These are phyloP conservation scores for Pythium folliculosum DNA, from an alignment of 352 stramenopile genomes.

Conservation along the genomic window DNA sequence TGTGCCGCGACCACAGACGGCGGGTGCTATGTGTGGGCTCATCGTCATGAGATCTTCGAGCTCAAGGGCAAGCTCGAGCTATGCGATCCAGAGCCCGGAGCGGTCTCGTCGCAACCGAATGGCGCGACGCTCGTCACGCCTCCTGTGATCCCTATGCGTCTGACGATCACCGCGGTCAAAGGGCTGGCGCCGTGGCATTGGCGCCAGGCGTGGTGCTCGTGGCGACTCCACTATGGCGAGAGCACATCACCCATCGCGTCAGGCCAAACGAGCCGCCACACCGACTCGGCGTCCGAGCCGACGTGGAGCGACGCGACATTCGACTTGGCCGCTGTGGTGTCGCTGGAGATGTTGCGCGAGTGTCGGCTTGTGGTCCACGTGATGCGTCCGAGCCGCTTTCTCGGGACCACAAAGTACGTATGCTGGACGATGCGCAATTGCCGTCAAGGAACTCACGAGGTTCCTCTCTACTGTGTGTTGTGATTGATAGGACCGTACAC, in stretches of 20 bases:
- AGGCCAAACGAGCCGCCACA: neutral
- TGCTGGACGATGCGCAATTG: neutral
- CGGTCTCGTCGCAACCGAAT: neutral
- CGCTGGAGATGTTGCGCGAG: constrained; percentile 17
- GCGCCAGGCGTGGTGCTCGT: constrained; percentile 11
- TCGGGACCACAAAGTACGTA: constrained; percentile 24
- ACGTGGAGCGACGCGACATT: constrained; percentile 7
- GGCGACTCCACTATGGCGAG: constrained; percentile 1
- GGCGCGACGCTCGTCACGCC: neutral
- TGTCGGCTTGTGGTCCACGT: constrained; percentile 12
- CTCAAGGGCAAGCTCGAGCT: constrained; percentile 9
- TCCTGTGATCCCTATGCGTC: neutral
- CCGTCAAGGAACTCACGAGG: neutral
- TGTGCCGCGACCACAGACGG: constrained; percentile 9
- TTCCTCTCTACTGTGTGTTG: neutral
- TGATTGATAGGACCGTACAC: neutral
- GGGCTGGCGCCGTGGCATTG: constrained; percentile 10
- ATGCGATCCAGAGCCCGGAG: neutral
- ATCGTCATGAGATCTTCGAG: constrained; percentile 19
- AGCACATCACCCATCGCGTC: neutral
- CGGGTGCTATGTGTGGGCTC: constrained; percentile 17
- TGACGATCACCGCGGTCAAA: neutral
- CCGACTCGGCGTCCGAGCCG: constrained; percentile 2
- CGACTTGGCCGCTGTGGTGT: neutral
- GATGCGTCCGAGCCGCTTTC: constrained; percentile 18